These are phyloP conservation scores for Hemileccinum impolitum DNA, from an alignment of 768 basidiomycete genomes.

Conservation along the genomic window DNA sequence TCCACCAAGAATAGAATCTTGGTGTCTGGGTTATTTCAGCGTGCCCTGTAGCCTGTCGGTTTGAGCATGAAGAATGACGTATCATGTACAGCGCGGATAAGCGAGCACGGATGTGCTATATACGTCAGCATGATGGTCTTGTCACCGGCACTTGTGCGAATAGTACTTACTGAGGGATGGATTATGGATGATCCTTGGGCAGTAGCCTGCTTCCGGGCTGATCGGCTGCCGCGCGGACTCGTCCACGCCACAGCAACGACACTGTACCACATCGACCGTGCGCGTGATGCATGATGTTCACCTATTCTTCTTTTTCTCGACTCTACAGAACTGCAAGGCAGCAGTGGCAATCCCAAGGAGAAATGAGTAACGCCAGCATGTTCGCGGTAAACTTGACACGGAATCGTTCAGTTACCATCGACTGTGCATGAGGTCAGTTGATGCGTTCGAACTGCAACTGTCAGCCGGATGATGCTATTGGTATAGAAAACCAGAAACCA, in stretches of 20 bases:
- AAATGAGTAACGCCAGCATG: conserved; percentile 6
- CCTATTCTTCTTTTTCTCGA: conserved; percentile 3
- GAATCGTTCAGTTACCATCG: neutral
- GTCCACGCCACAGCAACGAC: conserved; percentile 3
- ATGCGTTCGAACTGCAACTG: neutral
- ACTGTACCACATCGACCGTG: neutral
- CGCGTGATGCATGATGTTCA: neutral
- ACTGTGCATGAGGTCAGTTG: conserved; percentile 8
- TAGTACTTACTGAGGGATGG: neutral
- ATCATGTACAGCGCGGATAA: neutral
- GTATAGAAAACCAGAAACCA: conserved; percentile 2
- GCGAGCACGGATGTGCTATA: neutral
- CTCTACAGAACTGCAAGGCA: conserved; percentile 1
- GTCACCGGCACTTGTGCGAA: no score
- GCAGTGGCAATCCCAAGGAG: neutral
- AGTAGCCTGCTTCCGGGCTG: conserved; percentile 5
- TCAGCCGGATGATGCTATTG: conserved; percentile 7
- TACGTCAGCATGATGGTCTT: conserved; percentile 4
- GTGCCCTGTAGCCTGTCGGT: neutral
- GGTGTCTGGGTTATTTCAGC: neutral
- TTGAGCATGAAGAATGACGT: conserved; percentile 10
- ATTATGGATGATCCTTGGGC: conserved; percentile 7
- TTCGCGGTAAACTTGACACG: conserved; percentile 1
- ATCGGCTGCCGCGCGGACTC: no score
- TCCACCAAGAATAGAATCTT: neutral